phyloP scores from a whole-genome alignment of 2,329 filamentous ascomycete genomes.

The Hypoxylon sp. region DNA sequence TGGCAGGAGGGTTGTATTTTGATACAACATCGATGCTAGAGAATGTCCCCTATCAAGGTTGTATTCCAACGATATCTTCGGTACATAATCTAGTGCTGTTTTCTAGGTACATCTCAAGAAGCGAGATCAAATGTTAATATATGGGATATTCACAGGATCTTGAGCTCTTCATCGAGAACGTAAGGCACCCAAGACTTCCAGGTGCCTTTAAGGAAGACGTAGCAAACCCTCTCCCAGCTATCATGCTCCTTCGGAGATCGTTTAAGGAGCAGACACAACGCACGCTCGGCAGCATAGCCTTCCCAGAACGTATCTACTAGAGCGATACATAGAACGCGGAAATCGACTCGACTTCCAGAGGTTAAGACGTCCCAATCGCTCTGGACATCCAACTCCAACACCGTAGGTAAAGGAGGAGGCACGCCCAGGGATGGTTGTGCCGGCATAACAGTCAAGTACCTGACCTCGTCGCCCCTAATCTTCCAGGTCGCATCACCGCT shows the following conservation, averaged over 20 bases:
- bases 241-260: not conserved
- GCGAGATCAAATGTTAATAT: not conserved
- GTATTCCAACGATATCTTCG: too few relatives aligned
- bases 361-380: constrained; percentile 24
- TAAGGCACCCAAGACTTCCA: constrained; percentile 22
- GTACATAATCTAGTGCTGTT: too few relatives aligned
- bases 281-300: constrained; percentile 6
- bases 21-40: too few relatives aligned
- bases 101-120: too few relatives aligned
- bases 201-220: constrained; percentile 9
- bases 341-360: not conserved
- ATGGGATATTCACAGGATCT: not conserved
- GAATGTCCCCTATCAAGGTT: too few relatives aligned
- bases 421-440: not conserved
- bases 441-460: constrained; percentile 17
- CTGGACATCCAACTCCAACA: constrained; percentile 25
- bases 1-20: too few relatives aligned
- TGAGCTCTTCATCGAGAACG: constrained; percentile 8
- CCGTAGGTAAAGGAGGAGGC: constrained; percentile 3
- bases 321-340: constrained; percentile 17
- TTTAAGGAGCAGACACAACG: constrained; percentile 19
- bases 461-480: constrained; percentile 8
- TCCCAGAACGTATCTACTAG: constrained; percentile 19
- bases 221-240: constrained; percentile 26
- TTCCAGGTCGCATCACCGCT: constrained; percentile 15